Evolutionary conservation across 768 basidiomycete species (phyloP), one percentile per base, ranked within the genome.

Genomic region (Mrakia hoshinonis): DNA sequence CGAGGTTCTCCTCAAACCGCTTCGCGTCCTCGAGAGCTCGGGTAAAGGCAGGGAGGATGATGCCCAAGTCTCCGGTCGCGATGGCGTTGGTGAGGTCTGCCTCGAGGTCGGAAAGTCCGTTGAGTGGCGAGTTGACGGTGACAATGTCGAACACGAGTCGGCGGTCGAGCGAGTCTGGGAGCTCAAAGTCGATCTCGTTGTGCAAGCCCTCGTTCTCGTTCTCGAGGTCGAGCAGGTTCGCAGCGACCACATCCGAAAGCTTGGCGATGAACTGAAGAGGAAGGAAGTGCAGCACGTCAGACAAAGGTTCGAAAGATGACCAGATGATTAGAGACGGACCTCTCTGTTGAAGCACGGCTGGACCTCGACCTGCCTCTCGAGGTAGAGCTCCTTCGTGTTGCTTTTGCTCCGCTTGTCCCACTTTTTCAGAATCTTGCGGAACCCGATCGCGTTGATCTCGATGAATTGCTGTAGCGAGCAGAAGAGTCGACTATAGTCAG

Each of bases 301-400:
- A 43, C n/a, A 13, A 43, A 43, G 39, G 4, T 7, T n/a, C n/a
- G 34, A 61, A 38, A 6, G 55, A 2, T 7, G 55, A 11, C 9
- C 9, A 34, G 58, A 39, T 22, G 26, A 39, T 5, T 31, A 47
- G 20, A 34, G 18, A 78, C 84, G 67, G 69, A 89, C 91, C 83
- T 94, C 92, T 81, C 94, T 83, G 77, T 97, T 94, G 81, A 97
- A 97, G 52, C 94, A 92, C 0, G 94, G 96, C 76, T 98, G 96
- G n/a, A 98, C 90, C 75, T 99, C 96, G 2, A 99, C 94, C 78
- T 98, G 96, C 38, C 96, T 87, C 58, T 91, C 86, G 24, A 99
- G 86, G 80, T 98, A 98, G 5, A 98, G 84, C 77, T 99, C 96
- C 78, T 93, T 97, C n/a, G 91, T 98, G 26, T 88, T 87, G 1